phyloP scores from a whole-genome alignment of 1,284 basidiomycete genomes.

The Coniferiporia sulphurascens region DNA sequence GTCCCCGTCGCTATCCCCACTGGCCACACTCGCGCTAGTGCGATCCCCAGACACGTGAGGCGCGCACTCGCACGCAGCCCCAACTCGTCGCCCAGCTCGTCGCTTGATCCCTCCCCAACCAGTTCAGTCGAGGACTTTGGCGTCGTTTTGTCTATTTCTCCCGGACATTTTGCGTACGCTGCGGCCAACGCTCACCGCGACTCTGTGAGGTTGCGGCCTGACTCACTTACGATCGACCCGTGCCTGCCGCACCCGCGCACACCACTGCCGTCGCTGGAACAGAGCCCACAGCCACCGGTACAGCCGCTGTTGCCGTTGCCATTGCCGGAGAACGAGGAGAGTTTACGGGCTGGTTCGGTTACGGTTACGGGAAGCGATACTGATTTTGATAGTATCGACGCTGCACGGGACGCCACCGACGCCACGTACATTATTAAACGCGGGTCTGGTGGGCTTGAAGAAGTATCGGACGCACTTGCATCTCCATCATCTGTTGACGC shows the following conservation, averaged over 20 bases:
- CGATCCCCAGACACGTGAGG: conserved; percentile 8
- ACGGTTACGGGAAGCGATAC: too few relatives aligned
- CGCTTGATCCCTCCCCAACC: conserved; percentile 6
- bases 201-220: background rate
- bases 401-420: too few relatives aligned
- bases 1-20: conserved; percentile 1
- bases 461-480: too few relatives aligned
- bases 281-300: background rate
- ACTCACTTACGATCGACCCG: conserved; percentile 13
- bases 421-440: too few relatives aligned
- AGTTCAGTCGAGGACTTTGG: conserved; percentile 14
- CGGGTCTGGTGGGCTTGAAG: too few relatives aligned
- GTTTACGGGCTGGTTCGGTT: too few relatives aligned
- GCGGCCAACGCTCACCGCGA: too few relatives aligned
- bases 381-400: too few relatives aligned
- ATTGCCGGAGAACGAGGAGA: too few relatives aligned
- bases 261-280: background rate
- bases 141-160: conserved; percentile 7
- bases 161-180: background rate
- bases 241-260: background rate
- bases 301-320: too few relatives aligned
- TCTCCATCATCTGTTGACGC: too few relatives aligned
- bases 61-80: background rate
- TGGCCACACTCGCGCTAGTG: conserved; percentile 2
- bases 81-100: background rate